Conservation (phyloP, 192 early-diverging fungal species). For the Polychytrium aggregatum region DNA sequence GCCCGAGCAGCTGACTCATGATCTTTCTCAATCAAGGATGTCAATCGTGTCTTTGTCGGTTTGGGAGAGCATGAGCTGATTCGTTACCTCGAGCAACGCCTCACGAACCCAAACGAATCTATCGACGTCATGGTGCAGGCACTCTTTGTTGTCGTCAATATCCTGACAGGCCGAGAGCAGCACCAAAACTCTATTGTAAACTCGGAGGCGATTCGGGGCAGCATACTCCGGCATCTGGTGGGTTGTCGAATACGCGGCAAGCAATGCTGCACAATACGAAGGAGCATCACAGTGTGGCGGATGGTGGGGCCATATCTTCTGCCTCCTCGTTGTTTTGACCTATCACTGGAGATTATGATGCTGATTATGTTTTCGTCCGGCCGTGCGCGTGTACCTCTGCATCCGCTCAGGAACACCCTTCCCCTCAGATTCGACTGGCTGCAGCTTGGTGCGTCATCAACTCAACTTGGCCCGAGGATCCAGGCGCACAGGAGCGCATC, state of each 20-base stretch:
- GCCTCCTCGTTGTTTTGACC: too few relatives aligned
- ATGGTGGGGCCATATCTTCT: too few relatives aligned
- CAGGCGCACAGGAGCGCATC: constrained; percentile 32
- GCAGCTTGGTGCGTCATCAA: constrained; percentile 68
- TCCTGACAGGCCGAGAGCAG: constrained; percentile 48
- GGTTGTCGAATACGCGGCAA: too few relatives aligned
- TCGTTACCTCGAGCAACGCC: constrained; percentile 51
- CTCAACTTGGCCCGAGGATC: constrained; percentile 55
- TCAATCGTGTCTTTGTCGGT: constrained; percentile 58
- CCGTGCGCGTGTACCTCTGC: too few relatives aligned
- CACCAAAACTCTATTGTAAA: constrained; percentile 55
- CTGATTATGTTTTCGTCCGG: too few relatives aligned
- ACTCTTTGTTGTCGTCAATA: constrained; percentile 62
- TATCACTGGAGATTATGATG: too few relatives aligned
- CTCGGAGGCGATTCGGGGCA: constrained; percentile 10
- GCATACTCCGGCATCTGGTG: constrained; percentile 25
- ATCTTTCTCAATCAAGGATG: constrained; percentile 26
- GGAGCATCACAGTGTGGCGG: too few relatives aligned
- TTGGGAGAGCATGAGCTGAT: constrained; percentile 48
- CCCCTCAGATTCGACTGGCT: constrained; percentile 44
- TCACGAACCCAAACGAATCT: constrained; percentile 12
- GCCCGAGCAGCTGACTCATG: not conserved
- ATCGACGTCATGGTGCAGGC: constrained; percentile 27
- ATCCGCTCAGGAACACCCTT: constrained; percentile 47
- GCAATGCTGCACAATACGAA: too few relatives aligned